These are phyloP conservation scores for Amauroascus niger DNA, from an alignment of 2,329 filamentous ascomycete species.

Conservation along the genomic window DNA sequence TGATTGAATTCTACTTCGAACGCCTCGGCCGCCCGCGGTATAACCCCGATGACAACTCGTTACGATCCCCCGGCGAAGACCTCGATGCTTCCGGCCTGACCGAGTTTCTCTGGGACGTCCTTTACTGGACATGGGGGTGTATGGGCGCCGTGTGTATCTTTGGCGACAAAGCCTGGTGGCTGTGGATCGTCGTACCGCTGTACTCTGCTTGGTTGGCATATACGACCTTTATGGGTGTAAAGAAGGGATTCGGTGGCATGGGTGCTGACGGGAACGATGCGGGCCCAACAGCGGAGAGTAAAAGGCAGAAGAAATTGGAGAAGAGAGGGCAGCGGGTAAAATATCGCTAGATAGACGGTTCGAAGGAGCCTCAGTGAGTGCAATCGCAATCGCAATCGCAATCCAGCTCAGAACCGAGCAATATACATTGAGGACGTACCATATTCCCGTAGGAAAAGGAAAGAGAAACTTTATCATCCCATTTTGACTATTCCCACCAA, in stretches of 20 bases:
- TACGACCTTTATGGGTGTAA: constrained; percentile 40
- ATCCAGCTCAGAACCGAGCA: background rate
- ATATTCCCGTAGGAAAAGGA: background rate
- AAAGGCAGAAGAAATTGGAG: constrained; percentile 46
- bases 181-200: constrained; percentile 45
- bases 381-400: background rate
- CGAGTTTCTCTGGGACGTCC: constrained; percentile 94
- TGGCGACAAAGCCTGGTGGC: constrained; percentile 69
- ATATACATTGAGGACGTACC: background rate
- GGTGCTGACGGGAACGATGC: constrained; percentile 32
- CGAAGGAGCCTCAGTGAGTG: constrained; percentile 17
- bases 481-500: background rate
- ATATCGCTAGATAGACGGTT: constrained; percentile 33
- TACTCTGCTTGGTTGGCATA: constrained; percentile 42
- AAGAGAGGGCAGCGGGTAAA: constrained; percentile 40
- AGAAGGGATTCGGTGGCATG: constrained; percentile 26
- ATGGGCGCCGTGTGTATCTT: constrained; percentile 62
- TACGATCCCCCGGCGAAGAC: constrained; percentile 75
- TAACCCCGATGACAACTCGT: constrained; percentile 51
- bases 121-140: constrained; percentile 87
- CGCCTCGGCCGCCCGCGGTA: constrained; percentile 69
- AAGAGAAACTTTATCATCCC: background rate
- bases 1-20: constrained; percentile 81
- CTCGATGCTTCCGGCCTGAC: constrained; percentile 79
- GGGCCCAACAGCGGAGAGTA: constrained; percentile 33